phyloP scores from a whole-genome alignment of 768 basidiomycete genomes.

The Gyrodon lividus region DNA sequence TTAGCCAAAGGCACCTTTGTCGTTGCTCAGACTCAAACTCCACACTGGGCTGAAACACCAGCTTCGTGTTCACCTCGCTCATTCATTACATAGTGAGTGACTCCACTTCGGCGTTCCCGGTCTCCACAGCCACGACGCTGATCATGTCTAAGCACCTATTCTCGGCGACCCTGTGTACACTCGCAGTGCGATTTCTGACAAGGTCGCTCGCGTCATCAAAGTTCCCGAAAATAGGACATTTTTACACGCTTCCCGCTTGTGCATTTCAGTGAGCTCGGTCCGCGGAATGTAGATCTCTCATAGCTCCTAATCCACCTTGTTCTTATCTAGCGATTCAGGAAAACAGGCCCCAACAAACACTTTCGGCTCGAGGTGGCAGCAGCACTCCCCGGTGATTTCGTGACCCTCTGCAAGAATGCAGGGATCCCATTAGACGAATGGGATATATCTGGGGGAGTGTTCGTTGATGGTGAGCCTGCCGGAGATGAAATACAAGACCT shows the following conservation, averaged over 20 bases:
- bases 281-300: not conserved
- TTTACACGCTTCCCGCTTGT: constrained; percentile 58
- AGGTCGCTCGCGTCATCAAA: constrained; percentile 23
- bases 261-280: constrained; percentile 47
- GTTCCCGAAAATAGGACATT: constrained; percentile 52
- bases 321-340: constrained; percentile 45
- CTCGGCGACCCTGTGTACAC: constrained; percentile 61
- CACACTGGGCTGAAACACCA: constrained; percentile 71
- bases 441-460: constrained; percentile 46
- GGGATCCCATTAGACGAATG: constrained; percentile 40
- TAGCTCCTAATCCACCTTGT: not conserved
- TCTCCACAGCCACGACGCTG: constrained; percentile 4
- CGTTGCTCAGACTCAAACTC: constrained; percentile 54
- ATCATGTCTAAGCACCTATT: constrained; percentile 52
- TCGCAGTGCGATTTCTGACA: constrained; percentile 32
- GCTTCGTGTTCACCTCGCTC: constrained; percentile 62
- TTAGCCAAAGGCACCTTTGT: constrained; percentile 46
- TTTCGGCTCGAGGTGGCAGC: constrained; percentile 54
- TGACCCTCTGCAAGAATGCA: constrained; percentile 46
- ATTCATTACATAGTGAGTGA: constrained; percentile 45
- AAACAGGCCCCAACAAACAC: constrained; percentile 43
- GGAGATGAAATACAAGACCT: constrained; percentile 37
- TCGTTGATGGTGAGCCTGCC: constrained; percentile 41
- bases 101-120: not conserved
- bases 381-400: constrained; percentile 58